Conservation (phyloP, 1,139 yeast genomes). For the Saccharomyces hybrid region DNA sequence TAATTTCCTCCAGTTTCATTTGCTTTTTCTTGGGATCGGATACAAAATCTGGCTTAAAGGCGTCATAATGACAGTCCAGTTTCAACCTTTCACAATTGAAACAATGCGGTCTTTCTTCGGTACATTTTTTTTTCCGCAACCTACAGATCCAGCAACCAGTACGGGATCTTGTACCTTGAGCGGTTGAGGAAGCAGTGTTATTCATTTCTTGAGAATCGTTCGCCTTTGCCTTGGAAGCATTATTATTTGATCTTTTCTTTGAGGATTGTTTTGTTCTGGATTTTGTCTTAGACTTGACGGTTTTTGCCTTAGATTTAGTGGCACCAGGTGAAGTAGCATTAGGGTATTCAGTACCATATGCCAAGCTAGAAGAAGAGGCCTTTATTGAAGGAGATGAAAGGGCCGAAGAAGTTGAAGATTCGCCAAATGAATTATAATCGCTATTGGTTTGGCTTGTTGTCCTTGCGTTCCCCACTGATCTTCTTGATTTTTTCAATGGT, state of each 20-base stretch:
- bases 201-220: conserved; percentile 11
- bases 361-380: neutral
- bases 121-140: conserved; percentile 56
- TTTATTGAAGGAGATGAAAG: neutral
- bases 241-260: conserved; percentile 6
- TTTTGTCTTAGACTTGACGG: conserved; percentile 1
- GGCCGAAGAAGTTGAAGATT: neutral
- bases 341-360: neutral
- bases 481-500: neutral
- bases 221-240: neutral
- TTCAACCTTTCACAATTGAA: conserved; percentile 46
- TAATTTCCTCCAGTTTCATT: conserved; percentile 44
- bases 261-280: neutral
- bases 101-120: conserved; percentile 54
- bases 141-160: conserved; percentile 68
- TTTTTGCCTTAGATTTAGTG: conserved; percentile 1
- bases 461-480: neutral
- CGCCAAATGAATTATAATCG: neutral
- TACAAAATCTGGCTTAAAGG: conserved; percentile 50
- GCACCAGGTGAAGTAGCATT: neutral
- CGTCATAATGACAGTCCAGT: conserved; percentile 43
- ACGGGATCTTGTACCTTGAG: conserved; percentile 39
- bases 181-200: conserved; percentile 5
- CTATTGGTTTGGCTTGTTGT: neutral
- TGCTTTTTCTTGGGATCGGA: conserved; percentile 35